Base-by-base conservation (phyloP, 2,329 filamentous ascomycete genomes). In the Pseudocercospora pini-densiflorae region DNA sequence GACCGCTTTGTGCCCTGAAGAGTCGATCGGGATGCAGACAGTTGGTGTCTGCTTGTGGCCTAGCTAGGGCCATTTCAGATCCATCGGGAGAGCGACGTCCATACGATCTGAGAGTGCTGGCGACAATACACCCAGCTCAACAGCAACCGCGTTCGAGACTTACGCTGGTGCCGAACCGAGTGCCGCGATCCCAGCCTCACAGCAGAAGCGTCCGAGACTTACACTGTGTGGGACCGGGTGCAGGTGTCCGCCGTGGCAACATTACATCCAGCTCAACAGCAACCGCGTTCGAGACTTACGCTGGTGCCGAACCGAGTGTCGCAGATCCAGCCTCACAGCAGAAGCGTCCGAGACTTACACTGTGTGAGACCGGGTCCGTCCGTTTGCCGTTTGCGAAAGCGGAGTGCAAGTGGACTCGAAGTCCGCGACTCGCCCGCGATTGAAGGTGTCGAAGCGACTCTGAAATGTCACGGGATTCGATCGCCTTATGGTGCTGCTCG, bases 321-420 rank as follows among this genome's bases (percentile, higher is more conserved):
- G 40, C 40, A 10, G 10, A 14, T 7, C 40, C 40, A 43, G 16
- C 40, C 40, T 19, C 14, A 43, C 40, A 43, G 40, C 40, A 43
- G 40, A n/a, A n/a, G 40, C 40, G 14, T 43, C n/a, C 40, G 40
- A 43, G 40, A 43, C 40, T 43, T 43, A 53, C 47, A 53, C 47
- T 53, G 47, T 43, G 40, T 43, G 16, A 16, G 40, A 43, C 40
- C 40, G 40, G 40, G n/a, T 43, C 29, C 29, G 29, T 31, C 29
- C 29, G 29, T 31, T 5, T 58, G 40, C 55, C 29, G 29, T 58
- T 58, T 36, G 55, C 55, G 55, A 58, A 58, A 58, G 55, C 55
- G 55, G 31, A 10, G 4, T n/a, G 24, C 33, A 40, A 21, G 29
- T 58, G 55, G 55, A 36, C 24, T 58, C 29, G 55, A 58, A 19